A percentile compares a stretch with the other conserved stretches of the same genome.
These are phyloP conservation scores for Ottelia alismoides DNA, from an alignment of 106 monocot species.

Conservation along the genomic window DNA sequence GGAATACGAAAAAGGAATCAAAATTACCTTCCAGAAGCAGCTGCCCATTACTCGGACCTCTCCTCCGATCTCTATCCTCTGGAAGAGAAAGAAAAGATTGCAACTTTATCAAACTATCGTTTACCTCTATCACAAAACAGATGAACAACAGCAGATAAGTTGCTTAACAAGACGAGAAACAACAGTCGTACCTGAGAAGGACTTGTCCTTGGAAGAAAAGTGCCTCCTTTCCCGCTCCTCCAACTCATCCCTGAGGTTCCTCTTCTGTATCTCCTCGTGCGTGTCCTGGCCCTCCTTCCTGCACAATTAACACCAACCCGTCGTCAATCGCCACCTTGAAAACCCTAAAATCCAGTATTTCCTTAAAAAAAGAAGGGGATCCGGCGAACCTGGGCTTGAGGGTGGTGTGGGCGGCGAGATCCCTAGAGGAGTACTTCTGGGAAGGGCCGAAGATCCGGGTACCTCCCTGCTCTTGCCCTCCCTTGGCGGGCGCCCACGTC, in stretches of 20 bases:
- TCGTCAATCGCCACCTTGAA: no score
- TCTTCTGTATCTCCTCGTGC: constrained; percentile 86
- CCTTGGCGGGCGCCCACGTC: constrained; percentile 98
- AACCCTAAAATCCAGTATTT: no score
- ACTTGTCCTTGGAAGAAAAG: constrained; percentile 83
- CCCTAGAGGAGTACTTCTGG: constrained; percentile 88
- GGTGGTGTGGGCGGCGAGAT: constrained; percentile 81
- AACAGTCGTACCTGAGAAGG: constrained; percentile 52
- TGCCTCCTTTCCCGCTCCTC: constrained; percentile 89
- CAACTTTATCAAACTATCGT: background rate
- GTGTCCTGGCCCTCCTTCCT: constrained; percentile 95
- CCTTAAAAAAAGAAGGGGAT: background rate
- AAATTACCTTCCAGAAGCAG: constrained; percentile 71
- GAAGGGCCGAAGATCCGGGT: constrained; percentile 96
- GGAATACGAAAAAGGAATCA: background rate
- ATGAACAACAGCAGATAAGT: background rate
- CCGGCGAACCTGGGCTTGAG: constrained; percentile 86
- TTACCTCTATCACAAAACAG: background rate
- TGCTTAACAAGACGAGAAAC: no score
- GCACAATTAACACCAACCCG: background rate
- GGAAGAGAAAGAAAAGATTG: constrained; percentile 8
- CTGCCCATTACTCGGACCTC: constrained; percentile 85
- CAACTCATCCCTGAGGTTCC: constrained; percentile 76
- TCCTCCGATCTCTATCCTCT: constrained; percentile 91
- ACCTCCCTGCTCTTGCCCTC: constrained; percentile 94